phyloP scores from a whole-genome alignment of 306 rosid species.

The Dalbergia cultrata region DNA sequence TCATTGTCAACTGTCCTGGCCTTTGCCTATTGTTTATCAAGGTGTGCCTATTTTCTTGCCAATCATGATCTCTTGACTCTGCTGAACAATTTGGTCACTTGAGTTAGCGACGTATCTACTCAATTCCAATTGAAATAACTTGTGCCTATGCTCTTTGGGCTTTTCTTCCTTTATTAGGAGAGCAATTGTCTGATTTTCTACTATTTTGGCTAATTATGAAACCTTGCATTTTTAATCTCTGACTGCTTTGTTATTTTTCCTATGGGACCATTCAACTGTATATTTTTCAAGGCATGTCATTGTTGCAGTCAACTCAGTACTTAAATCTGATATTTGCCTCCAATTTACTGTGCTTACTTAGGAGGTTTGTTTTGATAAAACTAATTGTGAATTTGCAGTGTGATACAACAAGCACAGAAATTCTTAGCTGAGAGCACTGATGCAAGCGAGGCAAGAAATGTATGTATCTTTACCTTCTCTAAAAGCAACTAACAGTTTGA shows the following conservation, averaged over 20 bases:
- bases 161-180: constrained; percentile 25
- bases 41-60: constrained; percentile 60
- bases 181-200: constrained; percentile 25
- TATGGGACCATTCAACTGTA: constrained; percentile 23
- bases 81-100: constrained; percentile 38
- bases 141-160: not conserved
- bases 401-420: constrained; percentile 85
- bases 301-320: constrained; percentile 32
- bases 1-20: constrained; percentile 90
- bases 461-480: constrained; percentile 51
- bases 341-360: constrained; percentile 33
- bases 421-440: constrained; percentile 70
- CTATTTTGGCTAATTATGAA: constrained; percentile 2
- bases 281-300: constrained; percentile 20
- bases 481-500: constrained; percentile 25
- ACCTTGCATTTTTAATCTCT: constrained; percentile 21
- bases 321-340: constrained; percentile 33
- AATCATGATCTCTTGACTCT: constrained; percentile 30
- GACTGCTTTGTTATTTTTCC: constrained; percentile 21
- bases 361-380: constrained; percentile 40
- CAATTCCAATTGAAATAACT: constrained; percentile 14
- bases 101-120: constrained; percentile 26
- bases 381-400: constrained; percentile 61
- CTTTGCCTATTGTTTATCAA: constrained; percentile 89
- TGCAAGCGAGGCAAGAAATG: constrained; percentile 79